These are phyloP conservation scores for Calonectria henricotiae DNA, from an alignment of 2,329 filamentous ascomycete genomes.

Conservation along the genomic window DNA sequence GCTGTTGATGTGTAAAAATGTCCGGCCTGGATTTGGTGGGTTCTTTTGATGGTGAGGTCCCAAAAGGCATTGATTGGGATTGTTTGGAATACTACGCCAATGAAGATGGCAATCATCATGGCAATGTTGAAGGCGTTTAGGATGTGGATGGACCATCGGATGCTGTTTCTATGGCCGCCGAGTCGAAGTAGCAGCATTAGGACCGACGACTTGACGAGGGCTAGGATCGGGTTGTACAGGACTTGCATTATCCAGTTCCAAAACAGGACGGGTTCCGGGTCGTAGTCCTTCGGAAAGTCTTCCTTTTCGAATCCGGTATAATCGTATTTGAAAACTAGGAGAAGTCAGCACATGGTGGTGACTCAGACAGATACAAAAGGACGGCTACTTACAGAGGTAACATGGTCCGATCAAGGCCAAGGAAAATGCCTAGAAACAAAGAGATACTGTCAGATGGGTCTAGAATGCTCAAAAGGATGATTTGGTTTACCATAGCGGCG, in stretches of 20 bases:
- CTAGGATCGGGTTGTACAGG: conserved; percentile 65
- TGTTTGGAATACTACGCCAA: conserved; percentile 61
- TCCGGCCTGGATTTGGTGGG: conserved; percentile 31
- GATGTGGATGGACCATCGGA: conserved; percentile 51
- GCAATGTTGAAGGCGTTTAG: conserved; percentile 56
- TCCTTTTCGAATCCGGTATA: conserved; percentile 40
- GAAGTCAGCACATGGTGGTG: neutral
- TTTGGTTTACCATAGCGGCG: conserved; percentile 39
- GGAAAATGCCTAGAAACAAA: conserved; percentile 37
- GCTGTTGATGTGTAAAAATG: conserved; percentile 57
- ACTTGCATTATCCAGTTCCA: conserved; percentile 50
- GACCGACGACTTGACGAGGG: conserved; percentile 64
- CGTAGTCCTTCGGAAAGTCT: conserved; percentile 36
- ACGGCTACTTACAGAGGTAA: conserved; percentile 41
- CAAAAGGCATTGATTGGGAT: conserved; percentile 58
- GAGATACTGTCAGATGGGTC: neutral
- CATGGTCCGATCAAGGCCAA: conserved; percentile 40
- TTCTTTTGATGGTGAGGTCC: conserved; percentile 42
- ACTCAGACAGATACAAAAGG: fast-evolving
- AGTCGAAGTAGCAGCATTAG: conserved; percentile 64
- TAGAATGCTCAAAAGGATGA: neutral
- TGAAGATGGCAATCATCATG: conserved; percentile 56
- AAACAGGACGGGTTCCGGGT: conserved; percentile 42
- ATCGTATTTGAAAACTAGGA: conserved; percentile 43
- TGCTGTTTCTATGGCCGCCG: conserved; percentile 53